Evolutionary conservation across 805 yeast species (phyloP), one percentile per base, ranked within the genome.

Genomic region (Hanseniaspora hatyaiensis): DNA sequence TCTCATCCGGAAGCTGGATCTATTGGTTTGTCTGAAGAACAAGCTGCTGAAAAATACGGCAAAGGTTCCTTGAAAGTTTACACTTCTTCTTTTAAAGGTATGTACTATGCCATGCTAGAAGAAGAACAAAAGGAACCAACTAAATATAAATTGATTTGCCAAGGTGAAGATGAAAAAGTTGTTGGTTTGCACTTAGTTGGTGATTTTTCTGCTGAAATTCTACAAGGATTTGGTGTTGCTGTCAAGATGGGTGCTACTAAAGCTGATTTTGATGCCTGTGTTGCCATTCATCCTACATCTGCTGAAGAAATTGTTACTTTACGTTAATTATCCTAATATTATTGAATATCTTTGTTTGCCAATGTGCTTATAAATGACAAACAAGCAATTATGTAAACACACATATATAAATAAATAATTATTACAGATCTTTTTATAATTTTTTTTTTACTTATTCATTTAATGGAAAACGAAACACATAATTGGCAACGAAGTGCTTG

Each of bases 221-320:
- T 92, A 57, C 99, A 92, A 72, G 99, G 98, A 32, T 92, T 92
- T 59, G 98, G 97, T 51, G 98, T 88, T 47, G 98, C 98, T 43
- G 70, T 92, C 54, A 88, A 88, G 69, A 92, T 92, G 98, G 99
- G 99, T 29, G 98, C 98, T 34, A 92, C 99, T 31, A 92, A 92
- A 71, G 77, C 76, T 39, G 96, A 92, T 64, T 92, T 92, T 55
- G 99, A 92, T 67, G 78, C 70, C 63, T 84, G 94, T 69, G 97
- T 92, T 37, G 99, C 99, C 31, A 92, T 92, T 61, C 99, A 92
- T 64, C 99, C 99, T 53, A 92, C 98, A 1, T 78, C 94, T 54
- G 98, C 98, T 34, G 99, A 92, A 70, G 99, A 92, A 69, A 67
- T 92, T 43, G 99, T 92, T 32, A 92, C 99, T 19, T 52, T 67